These are phyloP conservation scores for Conticribra guillardii DNA, from an alignment of 108 stramenopile genomes.

Conservation along the genomic window DNA sequence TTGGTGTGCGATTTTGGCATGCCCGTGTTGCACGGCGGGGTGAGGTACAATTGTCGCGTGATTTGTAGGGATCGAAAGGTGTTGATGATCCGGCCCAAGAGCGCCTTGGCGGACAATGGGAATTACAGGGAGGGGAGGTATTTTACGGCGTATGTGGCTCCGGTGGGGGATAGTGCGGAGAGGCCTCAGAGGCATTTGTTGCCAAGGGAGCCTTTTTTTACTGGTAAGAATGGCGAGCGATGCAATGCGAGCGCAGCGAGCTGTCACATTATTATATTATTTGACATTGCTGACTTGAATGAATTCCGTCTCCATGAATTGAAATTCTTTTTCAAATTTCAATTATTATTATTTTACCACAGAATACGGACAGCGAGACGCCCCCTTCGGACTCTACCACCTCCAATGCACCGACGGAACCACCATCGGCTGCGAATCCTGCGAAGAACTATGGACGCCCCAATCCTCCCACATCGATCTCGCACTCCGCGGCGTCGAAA, in stretches of 20 bases:
- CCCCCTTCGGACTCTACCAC: conserved; percentile 74
- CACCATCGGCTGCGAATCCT: conserved; percentile 92
- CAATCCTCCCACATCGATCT: conserved; percentile 88
- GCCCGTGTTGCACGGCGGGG: conserved; percentile 87
- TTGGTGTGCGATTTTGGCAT: conserved; percentile 97
- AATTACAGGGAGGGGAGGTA: conserved; percentile 97
- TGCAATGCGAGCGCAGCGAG: background rate
- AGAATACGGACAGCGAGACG: conserved; percentile 59
- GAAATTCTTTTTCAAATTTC: background rate
- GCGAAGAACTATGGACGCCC: conserved; percentile 98
- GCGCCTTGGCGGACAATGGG: conserved; percentile 91
- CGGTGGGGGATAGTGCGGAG: conserved; percentile 6
- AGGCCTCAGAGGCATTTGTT: conserved; percentile 45
- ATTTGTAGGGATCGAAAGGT: conserved; percentile 79
- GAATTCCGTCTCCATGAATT: background rate
- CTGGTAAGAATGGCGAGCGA: background rate
- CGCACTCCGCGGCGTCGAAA: conserved; percentile 91
- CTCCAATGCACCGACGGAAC: conserved; percentile 74
- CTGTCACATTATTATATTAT: too few relatives aligned
- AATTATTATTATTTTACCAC: too few relatives aligned
- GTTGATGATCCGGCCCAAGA: conserved; percentile 90
- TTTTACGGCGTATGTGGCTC: conserved; percentile 85
- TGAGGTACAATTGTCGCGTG: conserved; percentile 96
- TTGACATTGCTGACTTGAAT: background rate
- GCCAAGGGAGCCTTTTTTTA: conserved; percentile 20